A percentile compares a stretch with the other conserved stretches of the same genome.
These are phyloP conservation scores for Colletotrichum somersetense DNA, from an alignment of 2,329 filamentous ascomycete genomes.

Conservation along the genomic window DNA sequence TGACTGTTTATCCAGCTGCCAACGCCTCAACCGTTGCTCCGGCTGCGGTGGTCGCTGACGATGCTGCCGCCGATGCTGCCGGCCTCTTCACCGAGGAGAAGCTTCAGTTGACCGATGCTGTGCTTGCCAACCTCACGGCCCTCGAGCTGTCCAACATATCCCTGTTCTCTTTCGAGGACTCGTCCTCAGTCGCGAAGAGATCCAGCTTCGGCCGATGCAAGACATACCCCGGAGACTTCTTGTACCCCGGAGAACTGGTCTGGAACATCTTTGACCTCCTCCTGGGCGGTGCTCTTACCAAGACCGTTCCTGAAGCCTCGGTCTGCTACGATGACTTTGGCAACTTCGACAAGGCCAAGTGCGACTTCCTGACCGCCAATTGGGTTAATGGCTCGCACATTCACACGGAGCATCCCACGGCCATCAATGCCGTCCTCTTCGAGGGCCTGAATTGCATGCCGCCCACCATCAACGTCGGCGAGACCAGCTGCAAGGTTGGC, in stretches of 20 bases:
- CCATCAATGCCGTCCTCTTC: slow-evolving; percentile 47
- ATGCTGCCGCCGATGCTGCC: slow-evolving; percentile 16
- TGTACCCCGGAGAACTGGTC: slow-evolving; percentile 47
- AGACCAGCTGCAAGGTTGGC: slow-evolving; percentile 38
- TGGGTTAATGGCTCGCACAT: slow-evolving; percentile 47
- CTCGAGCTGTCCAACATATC: slow-evolving; percentile 48
- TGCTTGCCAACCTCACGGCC: slow-evolving; percentile 50
- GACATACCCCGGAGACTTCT: slow-evolving; percentile 49
- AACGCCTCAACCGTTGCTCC: slow-evolving; percentile 45
- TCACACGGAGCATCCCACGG: slow-evolving; percentile 47
- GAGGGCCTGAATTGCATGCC: slow-evolving; percentile 48
- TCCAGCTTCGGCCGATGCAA: slow-evolving; percentile 49
- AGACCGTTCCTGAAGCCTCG: slow-evolving; percentile 50
- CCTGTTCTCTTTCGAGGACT: slow-evolving; percentile 50
- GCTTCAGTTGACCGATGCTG: slow-evolving; percentile 52
- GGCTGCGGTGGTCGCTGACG: slow-evolving; percentile 39
- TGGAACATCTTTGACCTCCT: slow-evolving; percentile 55
- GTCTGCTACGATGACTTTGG: slow-evolving; percentile 51
- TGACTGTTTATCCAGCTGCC: slow-evolving; percentile 40
- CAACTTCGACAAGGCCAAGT: slow-evolving; percentile 49
- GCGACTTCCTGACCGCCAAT: slow-evolving; percentile 48
- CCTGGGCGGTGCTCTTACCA: slow-evolving; percentile 49
- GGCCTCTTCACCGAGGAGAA: slow-evolving; percentile 42
- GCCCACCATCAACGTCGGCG: slow-evolving; percentile 37
- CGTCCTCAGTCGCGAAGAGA: slow-evolving; percentile 43